Evolutionary conservation across 495 filamentous ascomycete species (phyloP).

Genomic region (Bryoglossum gracile): DNA sequence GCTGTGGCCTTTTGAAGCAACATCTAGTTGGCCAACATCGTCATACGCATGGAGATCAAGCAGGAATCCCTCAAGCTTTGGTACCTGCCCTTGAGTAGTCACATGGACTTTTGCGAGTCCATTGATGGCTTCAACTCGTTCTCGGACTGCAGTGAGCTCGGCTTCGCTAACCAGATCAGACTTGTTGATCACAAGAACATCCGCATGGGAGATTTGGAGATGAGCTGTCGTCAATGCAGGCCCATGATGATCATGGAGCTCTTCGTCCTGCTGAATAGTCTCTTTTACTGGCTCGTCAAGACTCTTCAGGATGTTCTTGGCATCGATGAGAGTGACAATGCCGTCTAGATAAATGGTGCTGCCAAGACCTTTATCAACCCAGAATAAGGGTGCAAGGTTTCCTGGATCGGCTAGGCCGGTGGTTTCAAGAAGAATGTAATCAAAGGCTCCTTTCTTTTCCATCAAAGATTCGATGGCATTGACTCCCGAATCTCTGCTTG

Average conservation of each 20-base stretch:
- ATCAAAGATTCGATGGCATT: constrained; percentile 94
- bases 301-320: constrained; percentile 77
- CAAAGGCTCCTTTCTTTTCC: constrained; percentile 86
- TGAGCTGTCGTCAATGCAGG: constrained; percentile 82
- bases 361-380: constrained; percentile 91
- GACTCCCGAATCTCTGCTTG: constrained; percentile 73
- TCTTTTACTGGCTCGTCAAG: constrained; percentile 67
- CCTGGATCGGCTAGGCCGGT: constrained; percentile 93
- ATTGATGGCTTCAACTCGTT: constrained; percentile 76
- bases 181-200: constrained; percentile 93
- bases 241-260: constrained; percentile 47
- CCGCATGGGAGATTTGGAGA: constrained; percentile 94
- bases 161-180: constrained; percentile 70
- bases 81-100: constrained; percentile 71
- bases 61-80: constrained; percentile 74
- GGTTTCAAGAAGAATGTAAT: constrained; percentile 97
- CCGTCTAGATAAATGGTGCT: constrained; percentile 94
- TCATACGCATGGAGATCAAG: constrained; percentile 94
- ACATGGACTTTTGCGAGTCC: constrained; percentile 78
- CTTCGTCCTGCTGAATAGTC: constrained; percentile 36
- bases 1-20: constrained; percentile 60
- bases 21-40: constrained; percentile 59
- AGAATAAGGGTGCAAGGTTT: constrained; percentile 92
- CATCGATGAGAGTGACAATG: constrained; percentile 93
- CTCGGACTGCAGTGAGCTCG: constrained; percentile 56